Conservation (phyloP, 805 yeast genomes). For the Saturnispora diversa region DNA sequence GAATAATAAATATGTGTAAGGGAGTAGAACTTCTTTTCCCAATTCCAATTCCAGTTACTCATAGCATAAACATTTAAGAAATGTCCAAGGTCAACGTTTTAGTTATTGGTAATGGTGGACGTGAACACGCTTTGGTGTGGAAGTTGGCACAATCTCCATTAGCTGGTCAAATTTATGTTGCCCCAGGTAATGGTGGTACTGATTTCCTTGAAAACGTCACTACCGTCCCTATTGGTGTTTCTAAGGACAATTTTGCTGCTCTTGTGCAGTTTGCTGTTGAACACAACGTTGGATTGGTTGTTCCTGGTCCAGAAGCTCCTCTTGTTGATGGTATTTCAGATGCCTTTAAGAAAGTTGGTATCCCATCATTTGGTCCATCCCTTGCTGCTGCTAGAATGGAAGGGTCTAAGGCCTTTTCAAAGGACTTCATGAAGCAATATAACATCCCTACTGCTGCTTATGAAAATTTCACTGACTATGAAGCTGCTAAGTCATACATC, state of each 20-base stretch:
- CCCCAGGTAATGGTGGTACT: constrained; percentile 98
- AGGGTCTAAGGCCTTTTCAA: constrained; percentile 92
- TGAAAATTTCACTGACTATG: constrained; percentile 70
- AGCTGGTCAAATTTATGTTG: constrained; percentile 72
- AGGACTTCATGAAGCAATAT: constrained; percentile 87
- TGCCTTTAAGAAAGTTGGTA: constrained; percentile 69
- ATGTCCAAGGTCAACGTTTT: constrained; percentile 45
- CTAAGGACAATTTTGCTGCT: constrained; percentile 57
- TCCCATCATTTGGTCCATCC: constrained; percentile 96
- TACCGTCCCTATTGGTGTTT: constrained; percentile 61
- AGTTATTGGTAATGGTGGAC: constrained; percentile 95
- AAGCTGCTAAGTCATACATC: constrained; percentile 67
- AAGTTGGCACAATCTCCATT: constrained; percentile 69
- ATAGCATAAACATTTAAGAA: background rate
- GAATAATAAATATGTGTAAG: no score
- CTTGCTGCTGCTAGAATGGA: constrained; percentile 88
- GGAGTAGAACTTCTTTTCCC: no score
- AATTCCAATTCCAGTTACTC: background rate
- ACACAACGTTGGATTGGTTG: constrained; percentile 59
- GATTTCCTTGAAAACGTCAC: constrained; percentile 47
- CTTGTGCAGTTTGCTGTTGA: constrained; percentile 69
- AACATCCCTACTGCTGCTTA: constrained; percentile 91
- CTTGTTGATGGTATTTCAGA: constrained; percentile 86
- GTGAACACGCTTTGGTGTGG: constrained; percentile 97
- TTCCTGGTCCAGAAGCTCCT: constrained; percentile 99